Evolutionary conservation across 2,329 filamentous ascomycete genomes (phyloP), one percentile per base, ranked within the genome.

Genomic region (Bertia moriformis): DNA sequence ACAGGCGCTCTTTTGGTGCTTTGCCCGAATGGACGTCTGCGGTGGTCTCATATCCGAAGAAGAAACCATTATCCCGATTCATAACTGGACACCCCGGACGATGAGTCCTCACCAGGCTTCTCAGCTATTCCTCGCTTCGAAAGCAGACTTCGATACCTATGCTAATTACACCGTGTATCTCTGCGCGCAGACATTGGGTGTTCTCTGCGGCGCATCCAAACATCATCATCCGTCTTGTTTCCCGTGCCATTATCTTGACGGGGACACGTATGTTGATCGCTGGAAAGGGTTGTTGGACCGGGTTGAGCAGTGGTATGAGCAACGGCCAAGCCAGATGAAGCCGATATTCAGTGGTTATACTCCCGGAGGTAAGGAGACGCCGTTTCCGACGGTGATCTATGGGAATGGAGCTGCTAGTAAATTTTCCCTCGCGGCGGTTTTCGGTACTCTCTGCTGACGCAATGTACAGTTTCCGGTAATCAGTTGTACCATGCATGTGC

Each of bases 1-100:
- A 14, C 61, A 69, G 45, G 66, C 67, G 2, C 49, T 71, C 0
- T 71, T 71, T 42, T 71, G 67, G 67, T 69, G 65, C 40, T 71
- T 69, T 49, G 66, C 65, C 0, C 58, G 66, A 4, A 71, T 71
- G 66, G 58, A 70, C 44, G 61, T 70, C 18, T 69, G 65, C 40
- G 66, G 67, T n/a, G 66, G 64, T 14, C 54, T 71, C 4, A 68
- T 71, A 4, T 67, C 64, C 3, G 63, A 65, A 20, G 61, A 67
- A 43, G 58, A 60, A 40, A 70, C 68, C 0, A 57, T 70, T 10
- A 63, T 71, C 4, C 63, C 63, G 2, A 56, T 5, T 53, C 55
- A 1, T 59, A 60, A 35, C 40, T 71, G 68, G 68, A 56, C 62
- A 0, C 58, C 59, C 0, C 48, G 51, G 14, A 29, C 10, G n/a